Conservation (phyloP, 2,329 filamentous ascomycete genomes). For the Verticillium albo-atrum region DNA sequence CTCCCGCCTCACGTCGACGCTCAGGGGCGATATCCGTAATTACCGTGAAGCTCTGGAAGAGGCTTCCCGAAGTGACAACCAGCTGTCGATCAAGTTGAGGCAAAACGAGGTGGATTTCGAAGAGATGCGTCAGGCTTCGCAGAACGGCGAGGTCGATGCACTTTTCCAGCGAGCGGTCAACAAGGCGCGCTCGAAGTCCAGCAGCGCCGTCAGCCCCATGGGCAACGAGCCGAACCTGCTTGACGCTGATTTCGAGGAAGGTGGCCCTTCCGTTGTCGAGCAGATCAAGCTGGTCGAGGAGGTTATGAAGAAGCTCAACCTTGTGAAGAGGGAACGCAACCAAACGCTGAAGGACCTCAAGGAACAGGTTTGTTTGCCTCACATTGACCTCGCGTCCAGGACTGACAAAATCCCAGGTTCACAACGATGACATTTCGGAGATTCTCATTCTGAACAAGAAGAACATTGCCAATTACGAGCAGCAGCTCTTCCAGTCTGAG, state of each 20-base stretch:
- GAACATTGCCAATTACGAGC: slow-evolving; percentile 86
- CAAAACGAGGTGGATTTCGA: slow-evolving; percentile 88
- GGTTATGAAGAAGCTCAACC: slow-evolving; percentile 81
- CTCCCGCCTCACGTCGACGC: slow-evolving; percentile 78
- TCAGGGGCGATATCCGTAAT: slow-evolving; percentile 80
- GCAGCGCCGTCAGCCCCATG: slow-evolving; percentile 56
- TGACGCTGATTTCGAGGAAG: slow-evolving; percentile 89
- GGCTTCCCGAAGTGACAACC: slow-evolving; percentile 78
- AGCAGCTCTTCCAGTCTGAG: slow-evolving; percentile 88
- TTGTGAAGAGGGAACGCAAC: slow-evolving; percentile 86
- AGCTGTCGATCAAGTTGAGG: slow-evolving; percentile 76
- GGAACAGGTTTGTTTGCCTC: slow-evolving; percentile 69
- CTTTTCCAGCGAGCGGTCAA: slow-evolving; percentile 84
- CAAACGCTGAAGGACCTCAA: slow-evolving; percentile 96
- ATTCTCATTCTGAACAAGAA: slow-evolving; percentile 98
- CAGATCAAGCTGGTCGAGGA: slow-evolving; percentile 89
- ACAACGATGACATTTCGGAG: slow-evolving; percentile 95
- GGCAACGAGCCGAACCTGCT: slow-evolving; percentile 70
- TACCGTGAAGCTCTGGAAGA: slow-evolving; percentile 89
- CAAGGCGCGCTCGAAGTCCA: slow-evolving; percentile 65
- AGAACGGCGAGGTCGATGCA: slow-evolving; percentile 80
- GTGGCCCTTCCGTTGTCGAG: slow-evolving; percentile 73
- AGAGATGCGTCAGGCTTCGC: slow-evolving; percentile 87
- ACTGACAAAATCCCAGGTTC: slow-evolving; percentile 56
- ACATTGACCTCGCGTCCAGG: background rate